Percentiles rank a stretch among this genome's conserved stretches.
Evolutionary conservation across 306 rosid genomes (phyloP).

Genomic region (Coriaria nepalensis): DNA sequence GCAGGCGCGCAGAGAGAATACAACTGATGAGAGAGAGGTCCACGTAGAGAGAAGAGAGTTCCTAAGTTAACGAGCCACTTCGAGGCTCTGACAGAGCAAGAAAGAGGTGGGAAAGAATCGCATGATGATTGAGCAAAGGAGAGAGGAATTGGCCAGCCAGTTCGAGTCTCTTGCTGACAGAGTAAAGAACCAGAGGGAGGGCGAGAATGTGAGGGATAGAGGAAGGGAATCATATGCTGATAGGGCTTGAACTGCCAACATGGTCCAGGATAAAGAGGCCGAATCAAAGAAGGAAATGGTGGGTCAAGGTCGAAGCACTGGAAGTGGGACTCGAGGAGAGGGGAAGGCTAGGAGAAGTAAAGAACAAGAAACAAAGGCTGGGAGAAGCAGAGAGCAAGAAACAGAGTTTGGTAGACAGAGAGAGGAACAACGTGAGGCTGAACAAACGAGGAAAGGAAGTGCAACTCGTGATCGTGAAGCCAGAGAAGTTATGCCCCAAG

Average conservation of each 20-base stretch:
- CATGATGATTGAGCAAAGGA: slow-evolving; percentile 20
- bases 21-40: slow-evolving; percentile 26
- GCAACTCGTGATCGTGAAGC: no score
- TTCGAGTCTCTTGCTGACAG: slow-evolving; percentile 39
- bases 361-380: no score
- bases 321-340: no score
- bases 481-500: no score
- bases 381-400: no score
- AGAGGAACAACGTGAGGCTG: no score
- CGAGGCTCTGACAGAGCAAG: slow-evolving; percentile 31
- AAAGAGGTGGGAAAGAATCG: background rate
- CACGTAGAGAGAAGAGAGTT: slow-evolving; percentile 29
- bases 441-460: no score
- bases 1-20: slow-evolving; percentile 36
- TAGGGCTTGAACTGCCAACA: background rate
- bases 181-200: slow-evolving; percentile 10
- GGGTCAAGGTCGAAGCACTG: no score
- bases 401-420: no score
- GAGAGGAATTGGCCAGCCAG: slow-evolving; percentile 20
- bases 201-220: slow-evolving; percentile 8
- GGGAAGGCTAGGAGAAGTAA: no score
- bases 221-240: slow-evolving; percentile 14
- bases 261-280: no score
- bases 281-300: no score
- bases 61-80: slow-evolving; percentile 46